These are phyloP conservation scores for Starmerella powellii DNA, from an alignment of 805 yeast species.

Conservation along the genomic window DNA sequence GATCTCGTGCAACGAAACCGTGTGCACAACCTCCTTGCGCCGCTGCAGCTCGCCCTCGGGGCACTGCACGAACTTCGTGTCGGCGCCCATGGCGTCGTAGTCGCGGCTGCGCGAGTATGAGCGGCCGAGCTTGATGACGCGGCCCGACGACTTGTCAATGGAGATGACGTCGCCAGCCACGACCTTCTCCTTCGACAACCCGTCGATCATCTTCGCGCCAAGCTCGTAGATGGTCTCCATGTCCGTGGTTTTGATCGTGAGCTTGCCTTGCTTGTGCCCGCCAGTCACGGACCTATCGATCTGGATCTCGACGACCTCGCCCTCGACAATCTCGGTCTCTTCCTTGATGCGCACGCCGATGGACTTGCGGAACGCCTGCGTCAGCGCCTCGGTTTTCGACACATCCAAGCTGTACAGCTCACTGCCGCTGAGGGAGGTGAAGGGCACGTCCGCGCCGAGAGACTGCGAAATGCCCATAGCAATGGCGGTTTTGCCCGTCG, in stretches of 20 bases:
- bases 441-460: slow-evolving; percentile 68
- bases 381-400: slow-evolving; percentile 88
- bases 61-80: slow-evolving; percentile 91
- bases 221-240: slow-evolving; percentile 97
- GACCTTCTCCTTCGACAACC: slow-evolving; percentile 86
- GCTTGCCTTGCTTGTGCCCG: slow-evolving; percentile 95
- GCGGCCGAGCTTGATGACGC: slow-evolving; percentile 86
- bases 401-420: slow-evolving; percentile 87
- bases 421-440: slow-evolving; percentile 88
- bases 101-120: slow-evolving; percentile 94
- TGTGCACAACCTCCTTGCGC: slow-evolving; percentile 90
- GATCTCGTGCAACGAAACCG: slow-evolving; percentile 94
- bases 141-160: slow-evolving; percentile 90
- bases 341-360: slow-evolving; percentile 93
- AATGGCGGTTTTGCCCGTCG: slow-evolving; percentile 96
- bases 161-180: slow-evolving; percentile 94
- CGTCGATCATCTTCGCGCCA: slow-evolving; percentile 88
- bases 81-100: slow-evolving; percentile 98
- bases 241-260: slow-evolving; percentile 93
- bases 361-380: slow-evolving; percentile 91
- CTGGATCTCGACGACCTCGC: slow-evolving; percentile 96
- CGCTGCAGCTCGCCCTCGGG: slow-evolving; percentile 98
- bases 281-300: slow-evolving; percentile 89
- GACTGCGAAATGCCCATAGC: slow-evolving; percentile 67
- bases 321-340: slow-evolving; percentile 94